Evolutionary conservation across 2,329 filamentous ascomycete genomes (phyloP), one percentile per base, ranked within the genome.

Genomic region (Cladorrhinum sp.): DNA sequence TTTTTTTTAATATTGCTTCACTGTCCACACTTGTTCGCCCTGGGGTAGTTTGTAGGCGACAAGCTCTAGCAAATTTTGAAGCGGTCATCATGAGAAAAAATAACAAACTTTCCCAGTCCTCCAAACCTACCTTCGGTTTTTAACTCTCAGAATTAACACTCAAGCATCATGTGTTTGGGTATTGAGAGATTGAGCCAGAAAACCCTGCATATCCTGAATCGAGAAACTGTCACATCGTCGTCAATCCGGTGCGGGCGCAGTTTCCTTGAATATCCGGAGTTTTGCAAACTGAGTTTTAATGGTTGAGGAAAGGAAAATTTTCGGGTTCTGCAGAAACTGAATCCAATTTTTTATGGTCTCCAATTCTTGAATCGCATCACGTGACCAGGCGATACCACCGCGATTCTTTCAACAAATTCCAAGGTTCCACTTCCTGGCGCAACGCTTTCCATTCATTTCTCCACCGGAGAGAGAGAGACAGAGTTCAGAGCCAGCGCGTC

Each of bases 51-150:
- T 73, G 73, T 73, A 80, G 77, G 76, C 83, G 84, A 79, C 82
- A 85, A 85, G 84, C 83, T 86, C 84, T 86, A 86, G 84, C 84
- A 83, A 79, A 76, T 78, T 78, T 83, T 76, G 82, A 86, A 86
- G 84, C 82, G 71, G 10, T 39, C 20, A 16, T 28, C 36, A 42
- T 42, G 33, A 48, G 18, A 36, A 53, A 14, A 52, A 42, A 3
- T 36, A 36, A 18, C 10, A 30, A 8, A 54, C 5, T 16, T 9
- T 26, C 3, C 20, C 26, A 9, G 7, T 46, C 42, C 42, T 46
- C 18, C 42, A 18, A 28, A 20, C 39, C 39, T 57, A 49, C 36
- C 54, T 26, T 55, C 20, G 26, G n/a, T n/a, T n/a, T 26, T 49
- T 36, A 39, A 57, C 24, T 23, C 42, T 46, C 42, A 8, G 42